phyloP scores from a whole-genome alignment of 2,329 filamentous ascomycete genomes.

The Colletotrichum sp. region DNA sequence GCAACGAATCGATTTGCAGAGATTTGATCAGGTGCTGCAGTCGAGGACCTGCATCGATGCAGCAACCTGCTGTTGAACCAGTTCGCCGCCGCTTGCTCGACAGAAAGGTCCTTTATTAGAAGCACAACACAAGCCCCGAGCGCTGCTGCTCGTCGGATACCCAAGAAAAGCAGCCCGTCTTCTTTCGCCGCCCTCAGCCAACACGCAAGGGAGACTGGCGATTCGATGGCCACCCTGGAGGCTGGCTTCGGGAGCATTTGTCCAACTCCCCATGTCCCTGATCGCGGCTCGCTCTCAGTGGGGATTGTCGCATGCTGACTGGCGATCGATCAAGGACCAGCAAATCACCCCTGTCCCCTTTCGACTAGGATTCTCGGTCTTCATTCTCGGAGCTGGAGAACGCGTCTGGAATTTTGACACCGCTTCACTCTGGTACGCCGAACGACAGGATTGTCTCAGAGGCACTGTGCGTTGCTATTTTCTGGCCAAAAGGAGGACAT shows the following conservation, averaged over 20 bases:
- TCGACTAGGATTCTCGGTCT: not conserved
- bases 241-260: not conserved
- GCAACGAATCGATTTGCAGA: not conserved
- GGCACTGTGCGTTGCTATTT: not conserved
- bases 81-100: not conserved
- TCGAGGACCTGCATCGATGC: not conserved
- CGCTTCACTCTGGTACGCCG: not conserved
- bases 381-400: not conserved
- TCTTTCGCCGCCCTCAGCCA: not conserved
- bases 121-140: not conserved
- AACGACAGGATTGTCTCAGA: not conserved
- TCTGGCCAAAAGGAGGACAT: not conserved
- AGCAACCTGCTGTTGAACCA: not conserved
- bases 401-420: not conserved
- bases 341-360: not conserved
- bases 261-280: not conserved
- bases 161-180: not conserved
- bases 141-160: not conserved
- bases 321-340: constrained; percentile 4
- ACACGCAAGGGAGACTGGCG: not conserved
- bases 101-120: not conserved
- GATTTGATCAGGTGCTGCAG: not conserved
- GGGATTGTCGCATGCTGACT: not conserved
- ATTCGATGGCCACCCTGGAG: not conserved
- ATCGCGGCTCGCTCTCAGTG: not conserved